These are phyloP conservation scores for Saksenaea vasiformis DNA, from an alignment of 371 early-diverging fungal genomes.

Conservation along the genomic window DNA sequence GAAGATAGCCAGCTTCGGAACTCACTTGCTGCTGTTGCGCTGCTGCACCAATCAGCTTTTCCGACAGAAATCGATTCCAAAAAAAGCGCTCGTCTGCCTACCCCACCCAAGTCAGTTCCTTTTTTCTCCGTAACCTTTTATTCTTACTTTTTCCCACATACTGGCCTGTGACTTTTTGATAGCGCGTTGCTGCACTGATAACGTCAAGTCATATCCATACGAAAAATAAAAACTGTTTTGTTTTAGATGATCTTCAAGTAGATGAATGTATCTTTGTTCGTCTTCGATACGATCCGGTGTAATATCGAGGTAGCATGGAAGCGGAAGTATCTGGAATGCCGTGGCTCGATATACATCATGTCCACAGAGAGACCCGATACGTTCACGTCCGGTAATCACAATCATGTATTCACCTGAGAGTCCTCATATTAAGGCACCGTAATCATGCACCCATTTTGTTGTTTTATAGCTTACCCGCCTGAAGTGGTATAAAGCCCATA, in stretches of 20 bases:
- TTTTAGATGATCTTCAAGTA: constrained; percentile 68
- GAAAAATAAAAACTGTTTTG: constrained; percentile 81
- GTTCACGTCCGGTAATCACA: constrained; percentile 75
- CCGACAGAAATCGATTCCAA: constrained; percentile 79
- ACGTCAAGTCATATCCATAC: constrained; percentile 79
- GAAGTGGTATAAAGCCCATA: constrained; percentile 73
- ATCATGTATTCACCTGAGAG: constrained; percentile 55
- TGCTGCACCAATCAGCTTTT: constrained; percentile 56
- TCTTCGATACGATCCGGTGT: constrained; percentile 48
- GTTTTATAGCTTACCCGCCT: constrained; percentile 57
- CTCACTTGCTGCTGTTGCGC: constrained; percentile 41
- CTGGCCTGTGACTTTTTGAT: neutral
- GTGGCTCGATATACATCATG: constrained; percentile 76
- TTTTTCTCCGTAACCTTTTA: neutral
- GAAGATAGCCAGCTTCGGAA: neutral
- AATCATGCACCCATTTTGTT: constrained; percentile 55
- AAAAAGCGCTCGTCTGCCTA: constrained; percentile 87
- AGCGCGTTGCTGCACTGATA: constrained; percentile 74
- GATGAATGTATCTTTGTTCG: constrained; percentile 72
- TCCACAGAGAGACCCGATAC: constrained; percentile 61
- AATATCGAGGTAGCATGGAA: constrained; percentile 50
- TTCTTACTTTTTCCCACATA: constrained; percentile 41
- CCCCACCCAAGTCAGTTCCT: neutral
- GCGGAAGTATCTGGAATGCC: constrained; percentile 73
- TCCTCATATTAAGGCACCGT: constrained; percentile 40